Evolutionary conservation across 106 monocot species (phyloP).

Genomic region (Dendrobium nobile): DNA sequence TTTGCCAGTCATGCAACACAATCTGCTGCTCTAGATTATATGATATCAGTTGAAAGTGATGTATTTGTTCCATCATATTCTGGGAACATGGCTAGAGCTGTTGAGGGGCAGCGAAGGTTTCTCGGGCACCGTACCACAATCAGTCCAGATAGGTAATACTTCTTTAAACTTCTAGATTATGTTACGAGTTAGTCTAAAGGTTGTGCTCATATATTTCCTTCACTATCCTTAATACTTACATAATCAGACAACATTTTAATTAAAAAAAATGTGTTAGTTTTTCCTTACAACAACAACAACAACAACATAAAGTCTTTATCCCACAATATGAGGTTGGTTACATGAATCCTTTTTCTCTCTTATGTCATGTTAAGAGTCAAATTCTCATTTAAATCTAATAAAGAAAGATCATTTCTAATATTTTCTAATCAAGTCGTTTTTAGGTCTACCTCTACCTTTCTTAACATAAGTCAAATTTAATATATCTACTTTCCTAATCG

Average conservation of each 20-base stretch:
- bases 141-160: conserved; percentile 70
- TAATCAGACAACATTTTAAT: background rate
- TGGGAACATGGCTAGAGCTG: conserved; percentile 98
- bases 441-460: too few relatives aligned
- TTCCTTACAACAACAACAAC: too few relatives aligned
- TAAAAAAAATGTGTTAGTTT: background rate
- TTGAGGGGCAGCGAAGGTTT: conserved; percentile 95
- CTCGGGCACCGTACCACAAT: conserved; percentile 87
- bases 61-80: conserved; percentile 87
- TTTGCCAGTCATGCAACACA: conserved; percentile 75
- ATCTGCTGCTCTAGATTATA: conserved; percentile 85
- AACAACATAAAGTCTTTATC: too few relatives aligned
- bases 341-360: too few relatives aligned
- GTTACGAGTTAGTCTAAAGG: background rate
- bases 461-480: too few relatives aligned
- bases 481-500: too few relatives aligned
- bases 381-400: too few relatives aligned
- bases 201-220: background rate
- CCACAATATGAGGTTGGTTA: too few relatives aligned
- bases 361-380: too few relatives aligned
- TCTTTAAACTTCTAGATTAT: background rate
- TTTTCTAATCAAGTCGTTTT: too few relatives aligned
- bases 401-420: too few relatives aligned
- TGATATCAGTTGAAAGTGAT: conserved; percentile 94
- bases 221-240: background rate